Evolutionary conservation across 306 rosid genomes (phyloP), one percentile per base, ranked within the genome.

Genomic region (Cercis canadensis): DNA sequence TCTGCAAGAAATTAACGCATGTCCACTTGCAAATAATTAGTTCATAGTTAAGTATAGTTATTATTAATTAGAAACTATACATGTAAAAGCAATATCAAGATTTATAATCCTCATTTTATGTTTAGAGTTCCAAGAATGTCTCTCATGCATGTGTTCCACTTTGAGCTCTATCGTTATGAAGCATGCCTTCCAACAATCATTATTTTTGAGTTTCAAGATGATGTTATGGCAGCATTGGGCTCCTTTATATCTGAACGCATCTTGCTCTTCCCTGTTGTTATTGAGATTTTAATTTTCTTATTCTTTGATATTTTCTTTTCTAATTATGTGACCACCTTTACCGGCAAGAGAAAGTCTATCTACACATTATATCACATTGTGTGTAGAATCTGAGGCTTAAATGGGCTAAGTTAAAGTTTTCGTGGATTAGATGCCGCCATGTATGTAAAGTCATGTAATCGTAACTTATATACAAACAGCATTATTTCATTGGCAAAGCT

Each of bases 121-220:
- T 18, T 14, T 29, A 64, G 59, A 34, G 60, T 74, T 65, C 7
- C 21, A 74, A 74, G 32, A 9, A 39, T 17, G 24, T 64, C 64
- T 55, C 33, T 10, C 33, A 16, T 54, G 55, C 21, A 0, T 55
- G 9, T 76, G 61, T 47, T 55, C 50, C 53, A 69, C 14, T 15
- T 50, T 69, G 52, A 34, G 60, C n/a, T 62, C 61, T 6, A 8
- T 69, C 41, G 45, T 36, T 54, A 60, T 52, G 54, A 62, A 36
- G 44, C 24, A n/a, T 21, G 17, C 56, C 45, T 55, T 70, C n/a
- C 62, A n/a, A 47, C 45, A 77, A 55, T 70, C 73, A 45, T 15
- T 19, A 52, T n/a, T 50, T 41, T 46, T 11, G 2, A 39, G 24
- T 60, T 75, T 75, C 31, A 37, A 18, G 67, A 36, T 69, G 67